Conservation (phyloP, 768 basidiomycete genomes). For the Sarcomyxa edulis region DNA sequence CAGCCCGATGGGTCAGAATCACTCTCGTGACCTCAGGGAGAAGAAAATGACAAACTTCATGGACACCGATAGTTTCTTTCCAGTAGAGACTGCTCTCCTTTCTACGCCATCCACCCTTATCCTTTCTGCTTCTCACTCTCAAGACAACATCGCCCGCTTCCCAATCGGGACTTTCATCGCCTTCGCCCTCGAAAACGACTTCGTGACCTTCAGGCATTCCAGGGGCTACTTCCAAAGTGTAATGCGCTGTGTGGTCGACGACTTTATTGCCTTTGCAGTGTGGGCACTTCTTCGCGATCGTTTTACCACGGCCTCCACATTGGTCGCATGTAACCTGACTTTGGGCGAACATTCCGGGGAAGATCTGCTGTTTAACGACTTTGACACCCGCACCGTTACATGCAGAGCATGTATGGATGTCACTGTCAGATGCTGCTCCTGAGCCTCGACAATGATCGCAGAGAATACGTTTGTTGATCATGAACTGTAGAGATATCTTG, state of each 20-base stretch:
- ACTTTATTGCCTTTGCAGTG: conserved; percentile 83
- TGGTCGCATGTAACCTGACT: conserved; percentile 78
- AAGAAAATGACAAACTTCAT: conserved; percentile 59
- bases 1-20: conserved; percentile 1
- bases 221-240: conserved; percentile 79
- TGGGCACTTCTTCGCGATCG: conserved; percentile 74
- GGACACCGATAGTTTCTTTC: conserved; percentile 85
- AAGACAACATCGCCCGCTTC: conserved; percentile 92
- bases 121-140: conserved; percentile 72
- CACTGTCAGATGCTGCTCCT: conserved; percentile 84
- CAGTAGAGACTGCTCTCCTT: conserved; percentile 92
- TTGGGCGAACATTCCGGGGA: conserved; percentile 95
- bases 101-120: conserved; percentile 77
- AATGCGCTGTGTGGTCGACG: conserved; percentile 71
- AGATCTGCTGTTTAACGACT: conserved; percentile 87
- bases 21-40: not conserved
- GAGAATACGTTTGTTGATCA: conserved; percentile 85
- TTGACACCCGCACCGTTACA: conserved; percentile 87
- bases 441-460: conserved; percentile 97
- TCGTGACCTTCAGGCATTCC: conserved; percentile 95
- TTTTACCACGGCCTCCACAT: conserved; percentile 79
- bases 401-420: conserved; percentile 81
- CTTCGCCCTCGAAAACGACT: conserved; percentile 92
- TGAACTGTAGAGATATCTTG: conserved; percentile 79
- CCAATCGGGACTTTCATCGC: conserved; percentile 95